These are phyloP conservation scores for Mortierella sp. DNA, from an alignment of 371 early-diverging fungal species.

Conservation along the genomic window DNA sequence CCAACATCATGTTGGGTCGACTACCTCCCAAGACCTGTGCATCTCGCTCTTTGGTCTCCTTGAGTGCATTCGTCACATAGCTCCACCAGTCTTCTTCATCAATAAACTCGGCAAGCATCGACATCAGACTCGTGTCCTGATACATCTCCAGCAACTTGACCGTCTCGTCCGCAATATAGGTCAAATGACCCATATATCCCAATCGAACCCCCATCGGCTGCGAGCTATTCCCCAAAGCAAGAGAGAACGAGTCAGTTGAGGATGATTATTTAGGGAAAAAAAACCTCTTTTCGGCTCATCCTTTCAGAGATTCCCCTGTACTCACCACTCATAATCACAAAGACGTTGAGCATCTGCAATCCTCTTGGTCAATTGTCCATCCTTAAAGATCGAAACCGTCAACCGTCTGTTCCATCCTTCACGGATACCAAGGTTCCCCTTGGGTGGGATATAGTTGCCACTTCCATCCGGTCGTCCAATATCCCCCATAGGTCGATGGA, in stretches of 20 bases:
- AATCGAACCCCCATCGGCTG: slow-evolving; percentile 84
- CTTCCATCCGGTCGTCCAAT: slow-evolving; percentile 30
- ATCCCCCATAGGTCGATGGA: slow-evolving; percentile 76
- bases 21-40: slow-evolving; percentile 84
- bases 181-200: slow-evolving; percentile 96
- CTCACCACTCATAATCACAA: slow-evolving; percentile 66
- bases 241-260: not conserved
- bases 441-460: slow-evolving; percentile 9
- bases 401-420: slow-evolving; percentile 2
- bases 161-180: slow-evolving; percentile 92
- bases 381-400: slow-evolving; percentile 67
- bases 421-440: not conserved
- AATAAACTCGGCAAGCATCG: slow-evolving; percentile 60
- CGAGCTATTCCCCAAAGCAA: slow-evolving; percentile 37
- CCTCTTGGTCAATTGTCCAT: slow-evolving; percentile 76
- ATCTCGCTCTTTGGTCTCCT: slow-evolving; percentile 85
- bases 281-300: not conserved
- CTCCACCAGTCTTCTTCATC: slow-evolving; percentile 82
- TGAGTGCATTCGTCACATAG: slow-evolving; percentile 75
- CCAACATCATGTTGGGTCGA: slow-evolving; percentile 64
- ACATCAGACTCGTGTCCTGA: slow-evolving; percentile 10
- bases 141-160: slow-evolving; percentile 78
- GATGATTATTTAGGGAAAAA: too few species aligned
- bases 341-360: slow-evolving; percentile 75
- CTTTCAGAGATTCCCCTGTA: too few species aligned